A percentile compares a stretch with the other conserved stretches of the same genome.
Evolutionary conservation across 2,329 filamentous ascomycete genomes (phyloP).

Genomic region (Colletotrichum cordylinicola): DNA sequence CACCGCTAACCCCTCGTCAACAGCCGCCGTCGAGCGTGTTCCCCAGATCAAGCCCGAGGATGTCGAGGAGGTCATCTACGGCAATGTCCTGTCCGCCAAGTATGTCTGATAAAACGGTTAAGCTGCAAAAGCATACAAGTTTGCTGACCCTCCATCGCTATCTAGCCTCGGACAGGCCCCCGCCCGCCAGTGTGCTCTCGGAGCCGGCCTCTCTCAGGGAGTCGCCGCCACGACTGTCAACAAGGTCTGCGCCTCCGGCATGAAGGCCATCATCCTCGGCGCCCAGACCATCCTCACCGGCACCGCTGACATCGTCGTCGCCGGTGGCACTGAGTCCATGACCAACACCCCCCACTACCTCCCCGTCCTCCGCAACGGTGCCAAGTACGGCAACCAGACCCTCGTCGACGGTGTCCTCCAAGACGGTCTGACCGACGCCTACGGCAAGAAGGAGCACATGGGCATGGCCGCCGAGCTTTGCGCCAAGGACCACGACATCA

Average conservation of each 20-base stretch:
- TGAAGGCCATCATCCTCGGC: conserved; percentile 94
- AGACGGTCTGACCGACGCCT: conserved; percentile 94
- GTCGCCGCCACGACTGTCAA: conserved; percentile 93
- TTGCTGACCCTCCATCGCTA: neutral
- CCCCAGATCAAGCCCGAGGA: conserved; percentile 86
- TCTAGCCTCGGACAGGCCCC: conserved; percentile 91
- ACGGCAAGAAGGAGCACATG: conserved; percentile 94
- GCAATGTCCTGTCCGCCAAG: conserved; percentile 97
- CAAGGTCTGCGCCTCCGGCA: conserved; percentile 96
- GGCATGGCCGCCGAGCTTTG: conserved; percentile 92
- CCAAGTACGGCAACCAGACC: conserved; percentile 92
- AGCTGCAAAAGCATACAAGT: neutral
- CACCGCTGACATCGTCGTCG: conserved; percentile 90
- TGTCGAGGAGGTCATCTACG: conserved; percentile 96
- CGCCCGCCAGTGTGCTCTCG: conserved; percentile 90
- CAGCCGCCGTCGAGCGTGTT: conserved; percentile 82
- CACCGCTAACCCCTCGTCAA: conserved; percentile 5
- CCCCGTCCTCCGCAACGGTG: conserved; percentile 81
- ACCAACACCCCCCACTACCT: conserved; percentile 98
- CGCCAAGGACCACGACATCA: conserved; percentile 80
- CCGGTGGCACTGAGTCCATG: conserved; percentile 97
- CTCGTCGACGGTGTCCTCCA: conserved; percentile 91
- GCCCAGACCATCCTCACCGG: conserved; percentile 98
- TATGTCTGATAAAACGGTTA: conserved; percentile 47
- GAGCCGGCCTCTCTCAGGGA: conserved; percentile 81